Percentiles rank a stretch among this genome's conserved stretches.
Evolutionary conservation across 2,329 filamentous ascomycete genomes (phyloP).

Genomic region (Escovopsis sp.): DNA sequence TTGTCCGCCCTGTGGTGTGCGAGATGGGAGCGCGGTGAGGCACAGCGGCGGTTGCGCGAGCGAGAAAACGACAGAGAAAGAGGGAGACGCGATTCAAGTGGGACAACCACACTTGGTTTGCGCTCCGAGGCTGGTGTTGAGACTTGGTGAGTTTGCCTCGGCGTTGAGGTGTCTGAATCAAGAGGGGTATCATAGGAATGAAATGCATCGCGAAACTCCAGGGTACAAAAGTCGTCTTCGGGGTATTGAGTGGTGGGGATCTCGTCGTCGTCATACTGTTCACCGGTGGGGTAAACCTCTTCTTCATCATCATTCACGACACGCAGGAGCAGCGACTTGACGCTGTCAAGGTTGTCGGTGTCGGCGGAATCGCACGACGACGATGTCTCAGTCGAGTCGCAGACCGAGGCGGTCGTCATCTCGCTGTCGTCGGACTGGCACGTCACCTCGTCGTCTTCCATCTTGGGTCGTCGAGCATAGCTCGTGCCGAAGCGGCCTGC

Average conservation of each 20-base stretch:
- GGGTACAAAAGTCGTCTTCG: conserved; percentile 18
- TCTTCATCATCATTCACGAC: conserved; percentile 15
- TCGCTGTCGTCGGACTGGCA: conserved; percentile 32
- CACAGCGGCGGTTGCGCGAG: conserved; percentile 13
- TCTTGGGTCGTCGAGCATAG: conserved; percentile 14
- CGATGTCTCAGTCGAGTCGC: conserved; percentile 28
- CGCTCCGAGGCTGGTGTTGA: too few species aligned
- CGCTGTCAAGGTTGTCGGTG: conserved; percentile 14
- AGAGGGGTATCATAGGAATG: conserved; percentile 17
- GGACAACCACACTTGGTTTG: too few species aligned
- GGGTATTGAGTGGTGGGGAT: conserved; percentile 25
- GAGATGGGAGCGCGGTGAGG: conserved; percentile 19
- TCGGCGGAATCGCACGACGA: conserved; percentile 19
- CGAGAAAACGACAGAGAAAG: conserved; percentile 5
- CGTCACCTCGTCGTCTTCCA: conserved; percentile 22
- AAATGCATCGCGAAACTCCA: conserved; percentile 18
- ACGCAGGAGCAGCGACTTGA: conserved; percentile 16
- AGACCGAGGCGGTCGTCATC: conserved; percentile 29
- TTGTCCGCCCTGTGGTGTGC: conserved; percentile 12
- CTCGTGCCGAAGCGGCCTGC: conserved; percentile 22
- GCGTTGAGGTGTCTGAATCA: conserved; percentile 30
- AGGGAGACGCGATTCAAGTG: conserved; percentile 12
- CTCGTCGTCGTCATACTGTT: conserved; percentile 18
- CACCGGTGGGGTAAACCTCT: conserved; percentile 11
- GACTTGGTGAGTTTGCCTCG: conserved; percentile 16